These are phyloP conservation scores for Mallotus japonicus DNA, from an alignment of 441 rosid genomes.

Conservation along the genomic window DNA sequence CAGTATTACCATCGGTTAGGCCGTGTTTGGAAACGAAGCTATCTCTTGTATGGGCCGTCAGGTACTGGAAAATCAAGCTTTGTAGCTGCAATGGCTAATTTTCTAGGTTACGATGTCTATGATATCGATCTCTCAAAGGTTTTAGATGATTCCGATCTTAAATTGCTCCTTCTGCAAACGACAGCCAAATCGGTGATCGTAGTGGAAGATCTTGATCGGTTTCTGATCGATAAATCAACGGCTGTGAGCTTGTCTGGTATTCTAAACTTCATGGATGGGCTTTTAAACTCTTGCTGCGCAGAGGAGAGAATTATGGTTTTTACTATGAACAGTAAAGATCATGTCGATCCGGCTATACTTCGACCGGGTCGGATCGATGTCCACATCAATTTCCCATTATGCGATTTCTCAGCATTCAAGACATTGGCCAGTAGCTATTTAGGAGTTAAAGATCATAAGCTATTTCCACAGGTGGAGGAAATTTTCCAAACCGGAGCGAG, in stretches of 20 bases:
- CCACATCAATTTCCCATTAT: slow-evolving; percentile 60
- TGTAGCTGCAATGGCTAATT: slow-evolving; percentile 88
- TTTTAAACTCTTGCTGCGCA: slow-evolving; percentile 49
- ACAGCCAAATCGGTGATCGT: slow-evolving; percentile 60
- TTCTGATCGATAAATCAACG: slow-evolving; percentile 46
- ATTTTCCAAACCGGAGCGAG: slow-evolving; percentile 58
- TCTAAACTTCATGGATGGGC: slow-evolving; percentile 72
- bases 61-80: slow-evolving; percentile 96
- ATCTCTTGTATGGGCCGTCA: slow-evolving; percentile 74
- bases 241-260: slow-evolving; percentile 48
- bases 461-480: slow-evolving; percentile 70
- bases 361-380: slow-evolving; percentile 80
- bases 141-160: slow-evolving; percentile 63
- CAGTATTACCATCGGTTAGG: slow-evolving; percentile 75
- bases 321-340: slow-evolving; percentile 57
- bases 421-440: slow-evolving; percentile 52
- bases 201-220: slow-evolving; percentile 83
- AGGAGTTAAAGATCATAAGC: slow-evolving; percentile 61
- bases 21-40: slow-evolving; percentile 88
- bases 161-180: slow-evolving; percentile 59
- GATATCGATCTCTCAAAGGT: slow-evolving; percentile 74
- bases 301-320: slow-evolving; percentile 69
- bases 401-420: slow-evolving; percentile 59
- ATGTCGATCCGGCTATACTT: slow-evolving; percentile 50
- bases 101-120: slow-evolving; percentile 70